Evolutionary conservation across 345 rosid species (phyloP), one percentile per base, ranked within the genome.

Genomic region (Alliaria petiolata): DNA sequence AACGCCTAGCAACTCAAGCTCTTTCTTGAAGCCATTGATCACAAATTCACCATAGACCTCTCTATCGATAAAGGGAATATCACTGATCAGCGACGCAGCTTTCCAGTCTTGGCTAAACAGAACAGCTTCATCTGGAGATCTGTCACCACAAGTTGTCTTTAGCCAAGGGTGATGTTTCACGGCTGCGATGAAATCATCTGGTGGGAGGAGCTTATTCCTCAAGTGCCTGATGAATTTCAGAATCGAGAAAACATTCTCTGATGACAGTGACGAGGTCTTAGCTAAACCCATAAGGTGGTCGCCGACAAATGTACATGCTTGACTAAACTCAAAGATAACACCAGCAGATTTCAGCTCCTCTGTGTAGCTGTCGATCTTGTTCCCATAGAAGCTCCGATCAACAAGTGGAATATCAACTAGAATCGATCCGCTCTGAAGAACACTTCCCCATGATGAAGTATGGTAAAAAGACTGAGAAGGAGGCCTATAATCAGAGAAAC

Each of bases 381-480:
- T 69, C 14, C 95, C 91, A 53, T 91, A 91, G 71, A 70, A 88
- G 3, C 19, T 63, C 35, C 65, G 67, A 70, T 91, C 95, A n/a
- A 91, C 66, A 4, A 91, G 64, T 0, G 97, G 97, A 70, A 91
- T 80, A 70, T 87, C 91, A 10, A 85, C 91, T 11, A 85, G 85
- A 53, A 77, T 82, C 0, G 81, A 70, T 26, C 69, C 84, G 34
- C 76, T 78, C 80, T 88, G 92, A 62, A 91, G 74, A 69, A 85
- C 46, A 42, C 36, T 53, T 65, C 91, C 95, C 92, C 87, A 83
- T 5, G 89, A 82, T 8, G 80, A 46, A 60, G 77, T 31, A 67
- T 76, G 83, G 15, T 82, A 77, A 62, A 91, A 89, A 0, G 92
- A 84, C 70, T 91, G 75, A 12, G 82, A 79, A 7, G 97, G 97